These are phyloP conservation scores for Hymenoscyphus salicellus DNA, from an alignment of 2,329 filamentous ascomycete genomes.

Conservation along the genomic window DNA sequence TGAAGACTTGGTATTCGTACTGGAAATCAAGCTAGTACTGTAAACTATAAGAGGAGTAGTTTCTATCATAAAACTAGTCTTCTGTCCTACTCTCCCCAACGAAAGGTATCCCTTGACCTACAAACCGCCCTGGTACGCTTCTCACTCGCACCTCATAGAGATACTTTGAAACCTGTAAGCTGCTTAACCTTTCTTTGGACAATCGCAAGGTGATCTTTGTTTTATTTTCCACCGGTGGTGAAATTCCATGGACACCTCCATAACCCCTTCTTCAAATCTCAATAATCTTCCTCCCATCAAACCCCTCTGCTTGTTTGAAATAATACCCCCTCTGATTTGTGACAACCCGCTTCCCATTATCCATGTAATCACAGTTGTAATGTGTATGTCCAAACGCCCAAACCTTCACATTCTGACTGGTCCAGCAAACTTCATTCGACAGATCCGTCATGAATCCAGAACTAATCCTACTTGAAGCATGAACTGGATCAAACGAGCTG, in stretches of 20 bases:
- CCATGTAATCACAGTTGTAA: slow-evolving; percentile 41
- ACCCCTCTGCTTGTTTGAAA: slow-evolving; percentile 10
- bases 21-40: too few relatives aligned
- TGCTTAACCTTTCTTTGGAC: too few relatives aligned
- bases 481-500: slow-evolving; percentile 14
- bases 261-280: background rate
- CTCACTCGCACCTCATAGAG: too few relatives aligned
- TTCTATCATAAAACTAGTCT: too few relatives aligned
- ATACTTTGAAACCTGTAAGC: too few relatives aligned
- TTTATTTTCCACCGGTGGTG: too few relatives aligned
- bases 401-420: slow-evolving; percentile 35
- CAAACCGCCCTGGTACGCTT: too few relatives aligned
- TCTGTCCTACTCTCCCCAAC: too few relatives aligned
- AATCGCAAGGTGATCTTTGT: too few relatives aligned
- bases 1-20: too few relatives aligned
- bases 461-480: slow-evolving; percentile 24
- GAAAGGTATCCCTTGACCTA: too few relatives aligned
- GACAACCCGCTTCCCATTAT: slow-evolving; percentile 38
- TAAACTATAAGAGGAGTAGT: too few relatives aligned
- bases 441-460: slow-evolving; percentile 55
- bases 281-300: slow-evolving; percentile 12
- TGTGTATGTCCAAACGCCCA: slow-evolving; percentile 49
- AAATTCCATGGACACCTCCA: background rate
- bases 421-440: slow-evolving; percentile 27
- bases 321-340: slow-evolving; percentile 45